Percentiles rank a stretch among this genome's conserved stretches.
phyloP scores from a whole-genome alignment of 169 alveolate species.

The Cryptosporidium andersoni region DNA sequence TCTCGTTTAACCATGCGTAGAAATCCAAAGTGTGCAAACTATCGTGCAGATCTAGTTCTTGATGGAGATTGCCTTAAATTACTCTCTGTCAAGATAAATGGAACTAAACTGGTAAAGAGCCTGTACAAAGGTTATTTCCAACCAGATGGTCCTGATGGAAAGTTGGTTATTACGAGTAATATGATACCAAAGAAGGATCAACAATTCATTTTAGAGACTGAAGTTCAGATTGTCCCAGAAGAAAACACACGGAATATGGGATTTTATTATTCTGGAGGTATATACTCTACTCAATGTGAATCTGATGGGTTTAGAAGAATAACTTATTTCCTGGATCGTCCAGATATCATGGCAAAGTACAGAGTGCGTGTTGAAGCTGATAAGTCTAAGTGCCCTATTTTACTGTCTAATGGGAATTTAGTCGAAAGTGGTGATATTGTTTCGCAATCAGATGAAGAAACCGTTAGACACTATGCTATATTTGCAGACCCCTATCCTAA shows the following conservation, averaged over 20 bases:
- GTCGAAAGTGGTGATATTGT: slow-evolving; percentile 80
- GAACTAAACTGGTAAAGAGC: slow-evolving; percentile 75
- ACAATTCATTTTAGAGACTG: slow-evolving; percentile 74
- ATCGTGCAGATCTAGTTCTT: slow-evolving; percentile 80
- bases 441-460: slow-evolving; percentile 13
- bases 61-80: slow-evolving; percentile 87
- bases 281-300: slow-evolving; percentile 91
- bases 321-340: slow-evolving; percentile 90
- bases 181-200: slow-evolving; percentile 72
- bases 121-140: slow-evolving; percentile 67
- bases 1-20: slow-evolving; percentile 10
- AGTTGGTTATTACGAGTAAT: slow-evolving; percentile 57
- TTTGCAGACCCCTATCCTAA: slow-evolving; percentile 90
- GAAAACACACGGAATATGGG: slow-evolving; percentile 83
- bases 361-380: slow-evolving; percentile 87
- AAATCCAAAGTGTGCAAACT: slow-evolving; percentile 76
- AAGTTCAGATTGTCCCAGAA: slow-evolving; percentile 83
- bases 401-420: slow-evolving; percentile 86
- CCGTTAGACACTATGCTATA: slow-evolving; percentile 80
- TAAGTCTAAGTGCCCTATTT: slow-evolving; percentile 84
- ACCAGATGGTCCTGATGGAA: slow-evolving; percentile 72
- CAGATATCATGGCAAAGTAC: slow-evolving; percentile 88
- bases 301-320: slow-evolving; percentile 90
- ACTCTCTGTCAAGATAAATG: slow-evolving; percentile 79
- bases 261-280: slow-evolving; percentile 84